A percentile compares a stretch with the other conserved stretches of the same genome.
phyloP scores from a whole-genome alignment of 2,329 filamentous ascomycete genomes.

The Fusarium sp. region DNA sequence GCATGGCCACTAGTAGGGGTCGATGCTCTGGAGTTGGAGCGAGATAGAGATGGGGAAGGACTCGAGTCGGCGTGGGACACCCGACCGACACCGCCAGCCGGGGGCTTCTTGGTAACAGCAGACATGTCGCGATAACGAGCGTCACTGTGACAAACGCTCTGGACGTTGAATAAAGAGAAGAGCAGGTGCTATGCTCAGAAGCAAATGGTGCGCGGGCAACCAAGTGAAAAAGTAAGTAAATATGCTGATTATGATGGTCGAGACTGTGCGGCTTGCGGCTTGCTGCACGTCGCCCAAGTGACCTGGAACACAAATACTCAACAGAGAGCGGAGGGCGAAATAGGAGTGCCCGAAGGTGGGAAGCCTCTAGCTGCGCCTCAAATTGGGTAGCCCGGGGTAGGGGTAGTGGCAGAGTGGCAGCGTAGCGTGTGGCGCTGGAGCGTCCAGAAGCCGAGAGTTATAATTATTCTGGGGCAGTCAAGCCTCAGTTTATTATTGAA shows the following conservation, averaged over 20 bases:
- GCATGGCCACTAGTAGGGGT: slow-evolving; percentile 52
- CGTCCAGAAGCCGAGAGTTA: slow-evolving; percentile 32
- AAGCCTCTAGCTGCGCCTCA: slow-evolving; percentile 35
- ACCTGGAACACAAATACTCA: slow-evolving; percentile 39
- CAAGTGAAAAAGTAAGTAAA: slow-evolving; percentile 18
- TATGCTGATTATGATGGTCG: slow-evolving; percentile 17
- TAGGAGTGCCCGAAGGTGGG: slow-evolving; percentile 34
- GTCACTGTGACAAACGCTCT: slow-evolving; percentile 25
- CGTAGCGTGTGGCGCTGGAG: slow-evolving; percentile 34
- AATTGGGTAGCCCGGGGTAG: slow-evolving; percentile 30
- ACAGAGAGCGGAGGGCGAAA: slow-evolving; percentile 33
- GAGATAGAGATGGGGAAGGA: slow-evolving; percentile 51
- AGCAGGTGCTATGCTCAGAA: slow-evolving; percentile 28
- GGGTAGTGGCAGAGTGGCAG: background rate
- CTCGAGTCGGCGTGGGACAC: slow-evolving; percentile 53
- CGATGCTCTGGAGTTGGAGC: slow-evolving; percentile 55
- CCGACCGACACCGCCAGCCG: slow-evolving; percentile 57
- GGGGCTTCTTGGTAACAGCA: slow-evolving; percentile 61
- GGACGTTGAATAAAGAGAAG: slow-evolving; percentile 13
- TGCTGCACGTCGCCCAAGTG: slow-evolving; percentile 39
- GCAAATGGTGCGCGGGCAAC: slow-evolving; percentile 17
- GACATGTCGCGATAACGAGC: slow-evolving; percentile 54
- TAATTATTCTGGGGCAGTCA: slow-evolving; percentile 36
- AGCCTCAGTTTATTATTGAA: slow-evolving; percentile 27
- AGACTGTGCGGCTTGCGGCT: slow-evolving; percentile 27